Evolutionary conservation across 164 flowering plant species (phyloP), one percentile per base, ranked within the genome.

Genomic region (Nymphaea thermarum): DNA sequence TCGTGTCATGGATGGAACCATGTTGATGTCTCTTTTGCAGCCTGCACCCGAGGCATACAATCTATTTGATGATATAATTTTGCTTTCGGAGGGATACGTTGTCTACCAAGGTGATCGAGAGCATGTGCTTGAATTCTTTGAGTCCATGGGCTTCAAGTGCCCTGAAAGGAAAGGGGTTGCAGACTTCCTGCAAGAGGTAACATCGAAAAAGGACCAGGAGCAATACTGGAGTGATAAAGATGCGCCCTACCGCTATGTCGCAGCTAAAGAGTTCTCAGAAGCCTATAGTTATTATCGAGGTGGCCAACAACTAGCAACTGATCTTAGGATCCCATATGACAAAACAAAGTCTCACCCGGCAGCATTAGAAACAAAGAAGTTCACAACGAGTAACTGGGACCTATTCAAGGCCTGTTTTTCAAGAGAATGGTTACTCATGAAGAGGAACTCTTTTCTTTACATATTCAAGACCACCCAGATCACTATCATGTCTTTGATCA

Each of bases 161-260:
- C 88, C 86, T 0, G 82, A 80, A 43, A 83, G 88, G 69, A 85
- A 85, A 75, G 86, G 83, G 44, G 75, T 80, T 51, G 86, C 86
- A 18, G 88, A 85, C 71, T 85, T 85, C 68, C 69, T 85, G 43
- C 88, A 85, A 72, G 90, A 86, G 67, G 85, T 86, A 36, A 84
- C 89, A 15, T 85, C 89, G 3, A 80, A 76, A 69, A 83, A 83
- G 66, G 87, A 85, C 64, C 90, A 86, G 74, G 80, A 76, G 66
- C 90, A 86, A 60, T 86, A 86, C 66, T 86, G 87, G 87, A 73
- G 60, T 53, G 67, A 70, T 5, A 80, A 71, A 69, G 68, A 71
- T 36, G 69, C 63, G 12, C 83, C 82, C 16, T 83, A 82, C 66
- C 68, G 68, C 51, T 80, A 73, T 66, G 60, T 81, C 45, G 67